phyloP scores from a whole-genome alignment of 768 basidiomycete species.

The Termitomyces sp. region DNA sequence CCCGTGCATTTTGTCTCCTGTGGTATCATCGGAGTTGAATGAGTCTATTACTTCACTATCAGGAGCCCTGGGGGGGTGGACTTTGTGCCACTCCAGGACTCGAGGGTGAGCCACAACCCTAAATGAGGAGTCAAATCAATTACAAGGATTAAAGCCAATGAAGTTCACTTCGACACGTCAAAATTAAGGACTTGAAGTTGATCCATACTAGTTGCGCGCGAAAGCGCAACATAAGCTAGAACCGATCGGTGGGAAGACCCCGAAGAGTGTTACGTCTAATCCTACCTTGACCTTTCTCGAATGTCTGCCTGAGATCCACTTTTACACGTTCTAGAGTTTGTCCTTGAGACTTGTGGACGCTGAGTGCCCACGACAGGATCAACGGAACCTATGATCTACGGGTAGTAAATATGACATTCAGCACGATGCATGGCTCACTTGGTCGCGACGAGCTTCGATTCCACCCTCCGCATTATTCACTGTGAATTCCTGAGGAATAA shows the following conservation, averaged over 20 bases:
- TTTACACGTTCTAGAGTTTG: conserved; percentile 83
- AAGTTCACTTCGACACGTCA: conserved; percentile 46
- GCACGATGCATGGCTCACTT: conserved; percentile 29
- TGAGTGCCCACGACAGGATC: conserved; percentile 85
- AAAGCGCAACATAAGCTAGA: conserved; percentile 68
- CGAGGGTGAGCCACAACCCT: conserved; percentile 63
- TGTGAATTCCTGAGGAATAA: conserved; percentile 55
- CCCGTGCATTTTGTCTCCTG: conserved; percentile 25
- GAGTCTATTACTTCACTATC: conserved; percentile 13
- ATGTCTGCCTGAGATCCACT: conserved; percentile 68
- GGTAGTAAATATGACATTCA: neutral
- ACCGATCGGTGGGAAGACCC: neutral
- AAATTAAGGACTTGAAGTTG: conserved; percentile 63
- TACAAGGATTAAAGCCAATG: neutral
- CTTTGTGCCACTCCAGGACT: conserved; percentile 50
- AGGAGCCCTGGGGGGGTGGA: neutral
- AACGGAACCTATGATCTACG: conserved; percentile 48
- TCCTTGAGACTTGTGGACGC: conserved; percentile 87
- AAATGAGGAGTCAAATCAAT: neutral
- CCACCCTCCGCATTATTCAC: conserved; percentile 53
- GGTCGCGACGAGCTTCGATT: conserved; percentile 53
- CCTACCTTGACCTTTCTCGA: conserved; percentile 77
- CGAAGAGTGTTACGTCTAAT: neutral
- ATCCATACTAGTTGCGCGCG: conserved; percentile 64
- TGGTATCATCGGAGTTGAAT: conserved; percentile 15